Evolutionary conservation across 768 basidiomycete species (phyloP), one percentile per base, ranked within the genome.

Genomic region (Bullera alba): DNA sequence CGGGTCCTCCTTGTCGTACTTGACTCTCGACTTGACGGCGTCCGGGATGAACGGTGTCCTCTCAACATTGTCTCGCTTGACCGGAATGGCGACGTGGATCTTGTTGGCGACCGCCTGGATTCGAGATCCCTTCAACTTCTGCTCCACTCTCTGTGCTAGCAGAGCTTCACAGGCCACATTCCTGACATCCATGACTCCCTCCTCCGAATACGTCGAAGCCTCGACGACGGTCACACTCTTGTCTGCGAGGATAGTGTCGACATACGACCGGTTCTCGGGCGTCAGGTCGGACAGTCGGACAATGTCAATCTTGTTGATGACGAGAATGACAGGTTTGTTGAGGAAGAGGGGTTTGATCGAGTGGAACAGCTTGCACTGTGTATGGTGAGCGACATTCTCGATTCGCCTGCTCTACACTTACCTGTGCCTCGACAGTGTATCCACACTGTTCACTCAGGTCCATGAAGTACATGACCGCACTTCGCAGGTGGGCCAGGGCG

Each of bases 371-470:
- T 95, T 87, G 79, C 91, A 95, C 87, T 97, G 63, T 12, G 35
- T 26, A n/a, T 22, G 5, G 21, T 28, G 36, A 10, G 34, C 42
- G 48, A 6, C 69, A 29, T 4, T 7, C 17, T 2, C 6, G 4
- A 27, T 22, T 8, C 17, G 8, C 34, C 19, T n/a, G 10, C 22
- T 2, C 5, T 8, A 5, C 19, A 63, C 81, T 53, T 46, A 89
- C 89, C 79, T 92, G 91, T 36, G 93, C 95, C 75, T 95, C 95
- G 54, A 97, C 79, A 4, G 86, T 83, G 76, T 95, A 99, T 10
- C 95, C 95, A 74, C 95, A 99, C 71, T 99, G 95, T 75, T 96
- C 95, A 57, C 85, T 88, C 26, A 96, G 79, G 73, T 99, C 95
- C 91, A 99, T 96, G 71, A 97, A 99, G 76, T 97, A 99, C 71